Evolutionary conservation across 1,284 basidiomycete genomes (phyloP), one percentile per base, ranked within the genome.

Genomic region (Golubevia pallescens): DNA sequence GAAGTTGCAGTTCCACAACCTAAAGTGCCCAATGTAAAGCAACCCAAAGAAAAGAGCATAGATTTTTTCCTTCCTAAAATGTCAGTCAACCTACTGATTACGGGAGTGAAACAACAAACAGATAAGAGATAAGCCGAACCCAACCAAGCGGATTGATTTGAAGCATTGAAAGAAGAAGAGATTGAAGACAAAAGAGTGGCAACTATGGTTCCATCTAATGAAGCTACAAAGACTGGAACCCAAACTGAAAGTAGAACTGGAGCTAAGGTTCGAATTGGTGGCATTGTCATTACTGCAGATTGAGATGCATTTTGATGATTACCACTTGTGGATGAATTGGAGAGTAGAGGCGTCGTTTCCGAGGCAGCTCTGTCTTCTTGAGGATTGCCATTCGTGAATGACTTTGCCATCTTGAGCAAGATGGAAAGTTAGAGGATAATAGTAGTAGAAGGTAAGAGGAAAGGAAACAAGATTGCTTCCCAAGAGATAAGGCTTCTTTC

Each of bases 121-220:
- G 68, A 70, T 5, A 86, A 63, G 4, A 86, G 68, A 57, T 81
- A 86, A 4, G 75, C 71, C 6, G 78, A 75, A 0, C 84, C 84
- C 2, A 86, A 72, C 84, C 84, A 86, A 1, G 82, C 71, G 2
- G 81, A 70, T 52, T 81, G 72, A 65, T 86, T 78, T 28, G 76
- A 74, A 5, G 78, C 74, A 20, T 73, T 68, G 68, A 86, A 85
- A 28, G 66, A 70, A 14, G 78, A 76, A 10, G 79, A 77, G 60
- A 86, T 83, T 58, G 66, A 71, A 24, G 71, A 76, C 51, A 84
- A 67, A n/a, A 86, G 77, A 14, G 83, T 84, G 1, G 84, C 82
- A 3, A 83, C 81, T 20, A 86, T 78, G 5, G 84, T 86, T 16
- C 73, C 71, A 32, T 64, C 62, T 57, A 84, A 67, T n/a, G 73